phyloP scores from a whole-genome alignment of 208 protist genomes.

The Acanthamoeba lenticulata region DNA sequence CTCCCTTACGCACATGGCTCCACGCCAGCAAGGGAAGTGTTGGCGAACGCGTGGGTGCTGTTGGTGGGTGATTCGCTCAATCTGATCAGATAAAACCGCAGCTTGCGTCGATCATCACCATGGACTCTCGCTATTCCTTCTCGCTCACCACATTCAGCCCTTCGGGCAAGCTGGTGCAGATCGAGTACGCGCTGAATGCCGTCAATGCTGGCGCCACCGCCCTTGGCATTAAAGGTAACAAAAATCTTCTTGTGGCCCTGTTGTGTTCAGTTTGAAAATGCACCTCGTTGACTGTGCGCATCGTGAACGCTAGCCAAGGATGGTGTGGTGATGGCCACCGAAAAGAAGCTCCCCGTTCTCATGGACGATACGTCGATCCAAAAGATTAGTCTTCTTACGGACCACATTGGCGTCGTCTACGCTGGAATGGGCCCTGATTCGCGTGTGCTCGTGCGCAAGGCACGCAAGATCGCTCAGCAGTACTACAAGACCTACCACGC shows the following conservation, averaged over 20 bases:
- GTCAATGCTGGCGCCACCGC: slow-evolving; percentile 91
- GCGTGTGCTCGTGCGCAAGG: slow-evolving; percentile 95
- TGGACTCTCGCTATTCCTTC: slow-evolving; percentile 86
- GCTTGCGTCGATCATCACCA: neutral
- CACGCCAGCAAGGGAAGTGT: neutral
- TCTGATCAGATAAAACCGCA: neutral
- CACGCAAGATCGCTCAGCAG: slow-evolving; percentile 95
- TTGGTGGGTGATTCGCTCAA: neutral
- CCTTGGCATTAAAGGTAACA: slow-evolving; percentile 90
- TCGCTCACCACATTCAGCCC: slow-evolving; percentile 99
- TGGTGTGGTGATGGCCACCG: slow-evolving; percentile 99
- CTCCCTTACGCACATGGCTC: neutral
- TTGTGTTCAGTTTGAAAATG: neutral
- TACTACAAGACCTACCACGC: slow-evolving; percentile 95
- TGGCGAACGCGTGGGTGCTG: neutral
- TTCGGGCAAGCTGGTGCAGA: slow-evolving; percentile 99
- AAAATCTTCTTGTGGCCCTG: neutral
- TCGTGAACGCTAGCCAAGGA: slow-evolving; percentile 89
- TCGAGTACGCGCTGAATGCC: slow-evolving; percentile 99
- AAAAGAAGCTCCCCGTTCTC: slow-evolving; percentile 98
- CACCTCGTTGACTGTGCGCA: neutral
- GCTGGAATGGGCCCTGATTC: slow-evolving; percentile 98
- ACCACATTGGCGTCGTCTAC: slow-evolving; percentile 98
- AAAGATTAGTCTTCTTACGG: slow-evolving; percentile 91
- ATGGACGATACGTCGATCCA: slow-evolving; percentile 95